Base-by-base conservation (phyloP, 495 filamentous ascomycete species). In the Penicillium nucicola region DNA sequence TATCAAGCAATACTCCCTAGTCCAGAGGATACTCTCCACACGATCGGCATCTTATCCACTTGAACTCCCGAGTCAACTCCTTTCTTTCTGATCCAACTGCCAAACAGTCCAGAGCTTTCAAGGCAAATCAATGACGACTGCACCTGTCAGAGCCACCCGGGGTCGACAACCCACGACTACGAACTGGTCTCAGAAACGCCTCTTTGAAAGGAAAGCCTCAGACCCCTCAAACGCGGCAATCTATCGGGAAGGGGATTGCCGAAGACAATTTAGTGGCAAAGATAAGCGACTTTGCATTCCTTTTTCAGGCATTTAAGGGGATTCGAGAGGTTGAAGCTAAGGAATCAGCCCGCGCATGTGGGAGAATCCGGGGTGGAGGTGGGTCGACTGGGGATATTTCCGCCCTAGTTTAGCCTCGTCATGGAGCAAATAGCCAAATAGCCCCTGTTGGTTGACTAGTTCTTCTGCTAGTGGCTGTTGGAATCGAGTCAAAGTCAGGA, bases 331-430 rank as follows among this genome's bases (percentile, higher is more conserved):
- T 9, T 4, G 25, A 28, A 9, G 25, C 25, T 9, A 28, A 9
- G 25, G 25, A 28, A 28, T 32, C 35, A 23, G 35, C 36, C 41
- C 46, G 52, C 45, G 5, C 25, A 28, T 28, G 25, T 28, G 25
- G 57, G 28, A 28, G 33, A 53, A 60, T 56, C 57, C 33, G 57
- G 57, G 57, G 57, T 41, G 28, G 17, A 54, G 19, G 50, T 44
- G 55, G 23, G 22, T 32, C 25, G 14, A 18, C 25, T 28, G 10
- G 7, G 5, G 7, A 28, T 28, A 28, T 1, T 28, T 3, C 25
- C 25, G 25, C 25, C 6, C 6, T 8, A 9, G 25, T 28, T 0
- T 28, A 28, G 25, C 2, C 22, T 9, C 25, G 7, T 8, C 25
- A 28, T 32, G 40, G 40, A 42, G 14, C 25, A 31, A 10, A n/a